These are phyloP conservation scores for Scleromitrula shiraiana DNA, from an alignment of 2,329 filamentous ascomycete genomes.

Conservation along the genomic window DNA sequence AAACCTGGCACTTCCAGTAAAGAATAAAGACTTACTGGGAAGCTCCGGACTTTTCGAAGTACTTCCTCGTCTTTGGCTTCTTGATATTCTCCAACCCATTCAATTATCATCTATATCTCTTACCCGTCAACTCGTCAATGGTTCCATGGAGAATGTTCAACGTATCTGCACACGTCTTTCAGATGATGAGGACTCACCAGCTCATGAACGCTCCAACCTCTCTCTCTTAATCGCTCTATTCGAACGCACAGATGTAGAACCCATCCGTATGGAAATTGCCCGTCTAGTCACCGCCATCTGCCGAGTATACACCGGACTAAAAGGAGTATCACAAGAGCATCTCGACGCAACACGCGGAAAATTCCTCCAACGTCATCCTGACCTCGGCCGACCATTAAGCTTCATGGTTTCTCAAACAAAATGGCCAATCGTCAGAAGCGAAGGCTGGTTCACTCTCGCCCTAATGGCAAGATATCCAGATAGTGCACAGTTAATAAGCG, in stretches of 20 bases:
- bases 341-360: constrained; percentile 30
- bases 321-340: constrained; percentile 24
- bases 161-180: constrained; percentile 38
- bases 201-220: constrained; percentile 30
- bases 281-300: constrained; percentile 46
- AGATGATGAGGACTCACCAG: constrained; percentile 31
- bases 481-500: constrained; percentile 40
- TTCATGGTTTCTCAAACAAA: constrained; percentile 49
- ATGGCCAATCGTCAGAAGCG: constrained; percentile 51
- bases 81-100: constrained; percentile 47
- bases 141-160: constrained; percentile 44
- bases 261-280: constrained; percentile 52
- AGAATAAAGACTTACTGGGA: constrained; percentile 46
- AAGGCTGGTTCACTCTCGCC: constrained; percentile 55
- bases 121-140: constrained; percentile 46
- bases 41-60: constrained; percentile 38
- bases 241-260: constrained; percentile 40
- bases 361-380: constrained; percentile 28
- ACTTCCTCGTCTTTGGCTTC: constrained; percentile 46
- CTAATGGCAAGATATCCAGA: constrained; percentile 47
- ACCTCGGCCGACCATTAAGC: constrained; percentile 33
- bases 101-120: constrained; percentile 54
- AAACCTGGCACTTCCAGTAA: constrained; percentile 51
- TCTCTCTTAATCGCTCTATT: constrained; percentile 36
- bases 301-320: constrained; percentile 43